phyloP scores from a whole-genome alignment of 2,329 filamentous ascomycete species.

The Hysterium pulicare region DNA sequence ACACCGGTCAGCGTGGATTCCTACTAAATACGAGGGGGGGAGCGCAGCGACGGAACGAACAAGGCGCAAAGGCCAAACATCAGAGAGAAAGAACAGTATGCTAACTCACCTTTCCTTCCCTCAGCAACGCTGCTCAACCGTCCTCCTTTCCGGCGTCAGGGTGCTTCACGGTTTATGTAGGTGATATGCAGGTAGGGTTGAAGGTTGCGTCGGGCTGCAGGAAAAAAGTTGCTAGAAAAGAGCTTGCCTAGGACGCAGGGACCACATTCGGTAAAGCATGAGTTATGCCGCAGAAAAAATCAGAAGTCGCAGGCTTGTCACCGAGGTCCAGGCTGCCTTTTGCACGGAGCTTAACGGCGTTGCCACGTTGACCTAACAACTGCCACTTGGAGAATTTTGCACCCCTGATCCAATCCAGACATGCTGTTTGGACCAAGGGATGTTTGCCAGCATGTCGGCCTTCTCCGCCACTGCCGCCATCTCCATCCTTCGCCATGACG shows the following conservation, averaged over 20 bases:
- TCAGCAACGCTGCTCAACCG: constrained; percentile 40
- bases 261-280: constrained; percentile 1
- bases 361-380: background rate
- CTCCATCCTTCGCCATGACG: background rate
- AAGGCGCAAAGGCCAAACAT: constrained; percentile 2
- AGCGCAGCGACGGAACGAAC: constrained; percentile 5
- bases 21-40: constrained; percentile 9
- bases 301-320: background rate
- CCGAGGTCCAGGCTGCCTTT: background rate
- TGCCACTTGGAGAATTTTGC: background rate
- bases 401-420: background rate
- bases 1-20: constrained; percentile 23
- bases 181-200: background rate
- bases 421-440: background rate
- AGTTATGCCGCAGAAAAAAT: background rate
- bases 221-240: constrained; percentile 1
- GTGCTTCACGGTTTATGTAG: background rate
- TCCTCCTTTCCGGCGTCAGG: constrained; percentile 24
- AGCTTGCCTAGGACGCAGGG: background rate
- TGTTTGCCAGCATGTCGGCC: too few relatives aligned
- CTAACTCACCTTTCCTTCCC: constrained; percentile 38
- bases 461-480: background rate
- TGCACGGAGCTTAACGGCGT: background rate
- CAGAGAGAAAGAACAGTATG: constrained; percentile 23
- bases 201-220: constrained; percentile 2